Conservation (phyloP, 345 rosid species). For the Salix arbutifolia region DNA sequence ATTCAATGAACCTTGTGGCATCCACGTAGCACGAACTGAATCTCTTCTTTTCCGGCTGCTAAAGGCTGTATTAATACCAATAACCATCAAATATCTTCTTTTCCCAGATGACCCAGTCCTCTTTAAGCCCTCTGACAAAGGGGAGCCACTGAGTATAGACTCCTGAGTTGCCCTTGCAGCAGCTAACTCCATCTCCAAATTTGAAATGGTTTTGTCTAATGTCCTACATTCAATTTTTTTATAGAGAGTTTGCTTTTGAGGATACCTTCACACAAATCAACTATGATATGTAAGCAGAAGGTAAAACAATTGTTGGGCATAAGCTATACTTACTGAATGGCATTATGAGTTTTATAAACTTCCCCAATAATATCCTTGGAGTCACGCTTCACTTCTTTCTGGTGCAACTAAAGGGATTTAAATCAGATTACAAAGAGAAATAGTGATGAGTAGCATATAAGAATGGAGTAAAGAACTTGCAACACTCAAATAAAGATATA, state of each 20-base stretch:
- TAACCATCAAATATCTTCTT: slow-evolving; percentile 75
- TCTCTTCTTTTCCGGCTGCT: slow-evolving; percentile 94
- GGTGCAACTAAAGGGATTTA: neutral
- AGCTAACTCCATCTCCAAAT: slow-evolving; percentile 75
- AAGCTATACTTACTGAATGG: slow-evolving; percentile 55
- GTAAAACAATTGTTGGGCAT: no score
- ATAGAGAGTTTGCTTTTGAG: no score
- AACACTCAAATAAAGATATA: neutral
- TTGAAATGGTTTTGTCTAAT: slow-evolving; percentile 71
- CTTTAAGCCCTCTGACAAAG: slow-evolving; percentile 56
- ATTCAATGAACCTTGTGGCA: slow-evolving; percentile 76
- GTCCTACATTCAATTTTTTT: slow-evolving; percentile 34
- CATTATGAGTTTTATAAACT: slow-evolving; percentile 68
- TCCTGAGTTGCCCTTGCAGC: slow-evolving; percentile 88
- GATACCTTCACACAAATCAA: no score
- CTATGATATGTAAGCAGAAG: no score
- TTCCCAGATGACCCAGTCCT: slow-evolving; percentile 40
- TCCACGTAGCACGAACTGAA: slow-evolving; percentile 91
- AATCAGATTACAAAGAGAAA: no score
- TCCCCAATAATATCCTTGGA: slow-evolving; percentile 54
- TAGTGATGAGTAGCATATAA: neutral
- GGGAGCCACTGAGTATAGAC: slow-evolving; percentile 74
- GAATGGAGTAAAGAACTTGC: slow-evolving; percentile 7
- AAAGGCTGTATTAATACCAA: slow-evolving; percentile 92
- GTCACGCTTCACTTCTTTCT: slow-evolving; percentile 56